Evolutionary conservation across 83 land plant genomes (phyloP).

Genomic region (Diphasiastrum complanatum): DNA sequence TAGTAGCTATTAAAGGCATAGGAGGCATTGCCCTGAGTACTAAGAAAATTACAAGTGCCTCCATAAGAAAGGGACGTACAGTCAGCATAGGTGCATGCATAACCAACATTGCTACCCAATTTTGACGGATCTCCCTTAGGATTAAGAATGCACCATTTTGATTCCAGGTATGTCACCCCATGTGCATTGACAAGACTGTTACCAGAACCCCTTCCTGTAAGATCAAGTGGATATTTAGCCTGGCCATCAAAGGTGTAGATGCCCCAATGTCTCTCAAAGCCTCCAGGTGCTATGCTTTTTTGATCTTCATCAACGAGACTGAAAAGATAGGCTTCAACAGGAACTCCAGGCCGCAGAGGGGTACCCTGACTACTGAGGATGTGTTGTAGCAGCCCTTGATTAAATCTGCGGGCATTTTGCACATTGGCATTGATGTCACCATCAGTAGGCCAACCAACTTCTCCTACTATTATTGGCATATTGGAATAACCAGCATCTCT

Average conservation of each 20-base stretch:
- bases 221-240: constrained; percentile 57
- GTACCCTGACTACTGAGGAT: constrained; percentile 46
- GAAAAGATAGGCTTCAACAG: constrained; percentile 46
- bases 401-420: constrained; percentile 47
- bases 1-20: constrained; percentile 83
- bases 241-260: constrained; percentile 87
- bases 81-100: constrained; percentile 62
- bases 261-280: constrained; percentile 78
- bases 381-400: constrained; percentile 42
- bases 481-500: background rate
- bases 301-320: constrained; percentile 67
- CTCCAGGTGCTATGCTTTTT: constrained; percentile 45
- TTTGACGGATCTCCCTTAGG: constrained; percentile 42
- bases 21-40: constrained; percentile 57
- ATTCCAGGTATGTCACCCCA: constrained; percentile 50
- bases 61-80: constrained; percentile 59
- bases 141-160: constrained; percentile 72
- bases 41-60: constrained; percentile 59
- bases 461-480: background rate
- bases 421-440: constrained; percentile 59
- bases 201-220: constrained; percentile 35
- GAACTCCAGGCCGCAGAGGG: constrained; percentile 49
- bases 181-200: constrained; percentile 49
- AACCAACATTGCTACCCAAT: constrained; percentile 30
- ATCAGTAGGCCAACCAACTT: constrained; percentile 88